Evolutionary conservation across 2,329 filamentous ascomycete genomes (phyloP).

Genomic region (Dactylella cylindrospora): DNA sequence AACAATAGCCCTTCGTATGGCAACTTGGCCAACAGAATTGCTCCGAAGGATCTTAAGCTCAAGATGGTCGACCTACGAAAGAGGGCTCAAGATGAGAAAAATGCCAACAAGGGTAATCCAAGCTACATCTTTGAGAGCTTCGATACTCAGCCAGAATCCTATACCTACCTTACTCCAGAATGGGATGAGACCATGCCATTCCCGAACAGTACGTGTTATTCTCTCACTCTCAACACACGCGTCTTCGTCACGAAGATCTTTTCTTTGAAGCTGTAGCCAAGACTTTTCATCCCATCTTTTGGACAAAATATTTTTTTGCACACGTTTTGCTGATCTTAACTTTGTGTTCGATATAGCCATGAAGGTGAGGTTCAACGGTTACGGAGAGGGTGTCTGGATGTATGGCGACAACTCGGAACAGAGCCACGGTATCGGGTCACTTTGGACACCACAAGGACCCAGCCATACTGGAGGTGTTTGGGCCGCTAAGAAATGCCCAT

Average conservation of each 20-base stretch:
- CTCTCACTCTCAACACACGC: slow-evolving; percentile 7
- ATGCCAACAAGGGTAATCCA: slow-evolving; percentile 1
- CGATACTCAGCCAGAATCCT: slow-evolving; percentile 30
- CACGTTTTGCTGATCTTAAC: neutral
- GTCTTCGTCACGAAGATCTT: neutral
- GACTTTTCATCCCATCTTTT: too few species aligned
- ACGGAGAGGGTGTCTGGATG: slow-evolving; percentile 37
- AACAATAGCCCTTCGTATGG: slow-evolving; percentile 44
- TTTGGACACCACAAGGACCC: slow-evolving; percentile 27
- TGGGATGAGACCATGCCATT: slow-evolving; percentile 46
- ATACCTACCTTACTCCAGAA: slow-evolving; percentile 45
- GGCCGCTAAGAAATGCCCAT: slow-evolving; percentile 26
- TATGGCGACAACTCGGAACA: slow-evolving; percentile 41
- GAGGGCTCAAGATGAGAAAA: slow-evolving; percentile 9
- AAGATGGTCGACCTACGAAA: slow-evolving; percentile 6
- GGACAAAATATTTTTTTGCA: neutral
- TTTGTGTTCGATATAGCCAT: slow-evolving; percentile 24
- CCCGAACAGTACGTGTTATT: slow-evolving; percentile 41
- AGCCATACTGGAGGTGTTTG: slow-evolving; percentile 25
- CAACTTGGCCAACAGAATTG: slow-evolving; percentile 44
- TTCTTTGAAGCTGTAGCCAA: too few species aligned
- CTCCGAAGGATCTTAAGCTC: slow-evolving; percentile 20
- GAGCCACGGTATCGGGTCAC: slow-evolving; percentile 30
- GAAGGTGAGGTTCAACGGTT: slow-evolving; percentile 41
- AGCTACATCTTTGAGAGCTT: slow-evolving; percentile 27